Evolutionary conservation across 768 basidiomycete species (phyloP).

Genomic region (Cyathus striatus): DNA sequence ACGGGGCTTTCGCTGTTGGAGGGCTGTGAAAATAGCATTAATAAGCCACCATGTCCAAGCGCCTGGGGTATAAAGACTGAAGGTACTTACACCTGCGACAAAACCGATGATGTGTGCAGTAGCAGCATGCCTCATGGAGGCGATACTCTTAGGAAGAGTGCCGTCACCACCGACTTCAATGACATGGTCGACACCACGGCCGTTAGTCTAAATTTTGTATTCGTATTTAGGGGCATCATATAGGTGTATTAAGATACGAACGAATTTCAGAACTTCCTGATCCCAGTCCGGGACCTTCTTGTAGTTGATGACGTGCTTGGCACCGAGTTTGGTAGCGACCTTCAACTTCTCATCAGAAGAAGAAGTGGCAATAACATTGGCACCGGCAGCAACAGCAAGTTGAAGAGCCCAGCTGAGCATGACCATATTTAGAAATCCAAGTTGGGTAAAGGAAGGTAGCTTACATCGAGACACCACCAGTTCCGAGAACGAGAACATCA

Average conservation of each 20-base stretch:
- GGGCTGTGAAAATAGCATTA: not conserved
- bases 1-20: constrained; percentile 1
- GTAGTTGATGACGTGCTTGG: constrained; percentile 58
- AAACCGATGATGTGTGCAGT: constrained; percentile 46
- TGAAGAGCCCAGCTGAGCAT: constrained; percentile 40
- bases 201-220: constrained; percentile 18
- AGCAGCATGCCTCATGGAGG: constrained; percentile 34
- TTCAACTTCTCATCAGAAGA: constrained; percentile 54
- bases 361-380: constrained; percentile 53
- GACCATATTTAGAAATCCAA: constrained; percentile 7
- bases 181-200: constrained; percentile 25
- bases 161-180: constrained; percentile 45
- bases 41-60: too few species aligned
- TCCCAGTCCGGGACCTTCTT: constrained; percentile 55
- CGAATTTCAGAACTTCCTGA: constrained; percentile 36
- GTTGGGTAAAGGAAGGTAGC: constrained; percentile 5
- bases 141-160: constrained; percentile 41
- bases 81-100: constrained; percentile 35
- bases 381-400: constrained; percentile 51
- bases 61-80: too few species aligned
- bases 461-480: constrained; percentile 52
- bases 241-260: constrained; percentile 10
- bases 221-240: not conserved
- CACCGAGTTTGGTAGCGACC: constrained; percentile 41
- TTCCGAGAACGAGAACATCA: constrained; percentile 49